phyloP scores from a whole-genome alignment of 768 basidiomycete species.

The Phaeotremella skinneri region DNA sequence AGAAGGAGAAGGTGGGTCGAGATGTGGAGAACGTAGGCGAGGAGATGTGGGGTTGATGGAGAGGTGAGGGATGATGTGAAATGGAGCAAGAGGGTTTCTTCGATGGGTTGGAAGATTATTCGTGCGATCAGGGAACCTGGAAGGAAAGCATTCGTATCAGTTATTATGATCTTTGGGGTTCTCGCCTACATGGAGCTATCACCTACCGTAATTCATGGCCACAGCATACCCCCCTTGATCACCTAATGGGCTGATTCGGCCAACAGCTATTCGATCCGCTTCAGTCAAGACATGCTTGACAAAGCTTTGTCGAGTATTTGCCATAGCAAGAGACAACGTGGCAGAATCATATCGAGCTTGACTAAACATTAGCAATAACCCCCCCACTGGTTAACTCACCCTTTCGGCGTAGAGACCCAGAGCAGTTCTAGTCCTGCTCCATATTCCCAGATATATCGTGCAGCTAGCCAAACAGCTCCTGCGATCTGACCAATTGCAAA shows the following conservation, averaged over 20 bases:
- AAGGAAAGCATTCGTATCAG: background rate
- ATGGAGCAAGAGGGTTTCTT: constrained; percentile 84
- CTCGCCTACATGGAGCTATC: background rate
- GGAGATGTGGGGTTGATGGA: constrained; percentile 55
- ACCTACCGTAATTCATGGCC: constrained; percentile 88
- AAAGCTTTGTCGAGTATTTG: constrained; percentile 82
- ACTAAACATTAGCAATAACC: background rate
- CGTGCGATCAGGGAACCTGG: constrained; percentile 87
- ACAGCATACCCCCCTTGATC: constrained; percentile 95
- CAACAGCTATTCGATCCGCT: constrained; percentile 86
- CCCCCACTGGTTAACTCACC: constrained; percentile 2
- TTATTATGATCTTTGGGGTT: constrained; percentile 2
- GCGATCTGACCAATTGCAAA: constrained; percentile 82
- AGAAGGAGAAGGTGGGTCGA: constrained; percentile 69
- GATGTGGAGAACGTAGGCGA: constrained; percentile 60
- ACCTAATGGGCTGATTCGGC: constrained; percentile 73
- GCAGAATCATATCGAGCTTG: constrained; percentile 53
- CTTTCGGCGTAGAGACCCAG: constrained; percentile 9
- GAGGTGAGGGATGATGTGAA: constrained; percentile 65
- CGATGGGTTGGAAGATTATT: constrained; percentile 90
- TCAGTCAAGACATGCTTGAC: constrained; percentile 95
- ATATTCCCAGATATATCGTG: constrained; percentile 58
- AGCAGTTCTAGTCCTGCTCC: constrained; percentile 13
- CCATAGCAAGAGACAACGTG: constrained; percentile 65
- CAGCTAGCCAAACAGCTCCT: constrained; percentile 64